Conservation (phyloP, 164 flowering plant species). For the Hamamelis virginiana region DNA sequence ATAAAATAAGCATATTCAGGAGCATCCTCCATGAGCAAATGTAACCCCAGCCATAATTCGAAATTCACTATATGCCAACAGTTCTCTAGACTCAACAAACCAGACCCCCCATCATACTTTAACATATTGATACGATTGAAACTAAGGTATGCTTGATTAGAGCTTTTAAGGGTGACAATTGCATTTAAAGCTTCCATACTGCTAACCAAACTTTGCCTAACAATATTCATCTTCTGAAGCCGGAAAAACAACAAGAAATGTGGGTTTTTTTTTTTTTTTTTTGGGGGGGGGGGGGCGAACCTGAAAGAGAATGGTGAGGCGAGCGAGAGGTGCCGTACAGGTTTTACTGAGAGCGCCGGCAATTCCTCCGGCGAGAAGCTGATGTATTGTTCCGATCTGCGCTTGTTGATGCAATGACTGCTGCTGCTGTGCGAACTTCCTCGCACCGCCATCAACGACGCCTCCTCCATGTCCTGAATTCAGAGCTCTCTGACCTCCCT, state of each 20-base stretch:
- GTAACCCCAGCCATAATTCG: background rate
- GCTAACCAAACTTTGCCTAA: too few relatives aligned
- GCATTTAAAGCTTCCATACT: too few relatives aligned
- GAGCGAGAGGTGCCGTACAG: constrained; percentile 53
- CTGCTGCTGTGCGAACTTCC: constrained; percentile 13
- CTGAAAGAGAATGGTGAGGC: constrained; percentile 57
- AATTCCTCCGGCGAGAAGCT: constrained; percentile 61
- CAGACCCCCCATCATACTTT: too few relatives aligned
- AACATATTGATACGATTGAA: too few relatives aligned
- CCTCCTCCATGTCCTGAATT: constrained; percentile 19
- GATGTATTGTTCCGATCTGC: constrained; percentile 54
- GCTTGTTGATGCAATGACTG: constrained; percentile 26
- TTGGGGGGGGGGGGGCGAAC: constrained; percentile 13
- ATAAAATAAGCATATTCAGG: background rate
- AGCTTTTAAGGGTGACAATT: too few relatives aligned
- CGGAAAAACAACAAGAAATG: background rate
- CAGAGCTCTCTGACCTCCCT: constrained; percentile 33
- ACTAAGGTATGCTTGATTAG: too few relatives aligned
- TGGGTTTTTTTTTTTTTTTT: too few relatives aligned
- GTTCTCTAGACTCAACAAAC: background rate
- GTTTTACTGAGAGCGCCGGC: constrained; percentile 56
- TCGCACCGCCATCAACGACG: constrained; percentile 21
- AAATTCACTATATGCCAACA: background rate
- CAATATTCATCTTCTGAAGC: too few relatives aligned
- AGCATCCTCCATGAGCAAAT: background rate